Evolutionary conservation across 108 stramenopile genomes (phyloP).

Genomic region (Cylindrotheca fusiformis): DNA sequence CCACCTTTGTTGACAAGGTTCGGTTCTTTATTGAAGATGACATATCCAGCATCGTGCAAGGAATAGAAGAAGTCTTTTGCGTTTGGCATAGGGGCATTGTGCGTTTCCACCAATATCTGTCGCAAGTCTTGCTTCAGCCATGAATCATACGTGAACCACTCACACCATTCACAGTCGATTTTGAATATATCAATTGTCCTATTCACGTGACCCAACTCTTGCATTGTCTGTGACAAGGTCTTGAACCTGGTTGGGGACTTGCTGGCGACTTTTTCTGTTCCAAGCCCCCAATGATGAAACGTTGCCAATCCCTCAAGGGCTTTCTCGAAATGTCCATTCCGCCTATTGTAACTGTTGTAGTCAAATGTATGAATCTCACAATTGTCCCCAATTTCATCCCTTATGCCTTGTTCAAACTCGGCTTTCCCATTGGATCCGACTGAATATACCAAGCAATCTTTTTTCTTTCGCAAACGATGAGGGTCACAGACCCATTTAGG

Average conservation of each 20-base stretch:
- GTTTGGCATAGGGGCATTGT: constrained; percentile 21
- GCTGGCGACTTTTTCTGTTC: constrained; percentile 11
- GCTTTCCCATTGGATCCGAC: constrained; percentile 53
- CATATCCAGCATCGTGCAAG: constrained; percentile 30
- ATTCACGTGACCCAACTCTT: constrained; percentile 46
- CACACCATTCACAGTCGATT: constrained; percentile 68
- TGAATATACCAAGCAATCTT: constrained; percentile 51
- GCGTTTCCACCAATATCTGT: constrained; percentile 53
- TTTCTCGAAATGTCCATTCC: constrained; percentile 12
- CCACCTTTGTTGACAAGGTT: constrained; percentile 40
- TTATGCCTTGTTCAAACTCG: constrained; percentile 47
- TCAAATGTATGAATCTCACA: constrained; percentile 62
- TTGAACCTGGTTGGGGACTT: not conserved
- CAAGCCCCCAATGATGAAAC: constrained; percentile 57
- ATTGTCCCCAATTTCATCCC: constrained; percentile 29
- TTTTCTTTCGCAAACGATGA: constrained; percentile 32
- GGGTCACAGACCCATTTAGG: constrained; percentile 61
- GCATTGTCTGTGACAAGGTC: constrained; percentile 32
- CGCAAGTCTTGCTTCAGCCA: constrained; percentile 23
- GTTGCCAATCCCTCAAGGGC: not conserved
- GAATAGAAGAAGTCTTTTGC: constrained; percentile 32
- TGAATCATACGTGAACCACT: constrained; percentile 39
- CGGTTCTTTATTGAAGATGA: constrained; percentile 28
- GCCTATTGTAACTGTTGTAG: constrained; percentile 20
- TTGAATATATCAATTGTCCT: constrained; percentile 62